These are phyloP conservation scores for Phaeosphaeria sp. DNA, from an alignment of 2,329 filamentous ascomycete genomes.

Conservation along the genomic window DNA sequence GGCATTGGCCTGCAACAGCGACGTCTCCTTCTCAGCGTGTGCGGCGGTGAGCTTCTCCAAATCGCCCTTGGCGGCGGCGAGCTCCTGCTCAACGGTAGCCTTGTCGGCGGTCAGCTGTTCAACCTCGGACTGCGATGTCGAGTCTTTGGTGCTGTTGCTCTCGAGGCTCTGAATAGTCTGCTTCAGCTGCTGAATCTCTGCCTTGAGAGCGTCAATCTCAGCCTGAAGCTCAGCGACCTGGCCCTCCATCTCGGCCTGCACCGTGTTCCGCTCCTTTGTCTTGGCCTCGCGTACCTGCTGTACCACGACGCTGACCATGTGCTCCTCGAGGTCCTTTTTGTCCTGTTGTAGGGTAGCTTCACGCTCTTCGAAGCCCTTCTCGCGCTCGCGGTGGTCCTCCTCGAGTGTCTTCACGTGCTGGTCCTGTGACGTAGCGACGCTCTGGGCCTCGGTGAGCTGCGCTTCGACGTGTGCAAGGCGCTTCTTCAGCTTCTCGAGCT, in stretches of 20 bases:
- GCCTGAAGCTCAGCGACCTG: conserved; percentile 33
- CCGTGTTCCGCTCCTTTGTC: conserved; percentile 43
- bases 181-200: conserved; percentile 39
- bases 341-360: conserved; percentile 40
- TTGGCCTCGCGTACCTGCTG: conserved; percentile 50
- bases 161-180: conserved; percentile 30
- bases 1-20: conserved; percentile 26
- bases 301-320: conserved; percentile 51
- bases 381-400: conserved; percentile 42
- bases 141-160: conserved; percentile 9
- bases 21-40: conserved; percentile 29
- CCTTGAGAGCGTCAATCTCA: conserved; percentile 35
- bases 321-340: conserved; percentile 49
- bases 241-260: conserved; percentile 44
- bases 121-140: conserved; percentile 23
- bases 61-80: conserved; percentile 26
- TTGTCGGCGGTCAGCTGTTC: conserved; percentile 21
- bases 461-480: conserved; percentile 36
- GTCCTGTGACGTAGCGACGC: conserved; percentile 35
- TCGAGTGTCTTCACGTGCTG: conserved; percentile 39
- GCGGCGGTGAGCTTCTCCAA: conserved; percentile 25
- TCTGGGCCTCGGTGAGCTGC: conserved; percentile 45
- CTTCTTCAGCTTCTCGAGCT: conserved; percentile 41
- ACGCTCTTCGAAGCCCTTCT: conserved; percentile 38
- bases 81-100: conserved; percentile 18